Evolutionary conservation across 495 filamentous ascomycete species (phyloP), one percentile per base, ranked within the genome.

Genomic region (Poronia punctata): DNA sequence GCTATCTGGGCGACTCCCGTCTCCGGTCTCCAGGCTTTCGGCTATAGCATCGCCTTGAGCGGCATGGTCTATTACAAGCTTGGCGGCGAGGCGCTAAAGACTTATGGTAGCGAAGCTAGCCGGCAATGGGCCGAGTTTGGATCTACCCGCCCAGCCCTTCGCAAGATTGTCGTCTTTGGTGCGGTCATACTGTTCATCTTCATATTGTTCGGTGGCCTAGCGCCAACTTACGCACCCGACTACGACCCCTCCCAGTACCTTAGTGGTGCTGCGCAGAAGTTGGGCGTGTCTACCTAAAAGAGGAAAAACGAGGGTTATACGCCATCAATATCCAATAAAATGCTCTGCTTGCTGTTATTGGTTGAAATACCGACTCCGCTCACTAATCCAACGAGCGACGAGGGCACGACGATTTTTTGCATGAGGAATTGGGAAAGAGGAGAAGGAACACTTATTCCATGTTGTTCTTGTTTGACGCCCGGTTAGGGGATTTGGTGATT

Each of bases 21-120:
- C 54, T 76, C 85, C 15, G 61, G 60, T 31, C 78, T 93, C 31
- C 92, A 98, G 68, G 82, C 85, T 67, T 94, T 97, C 68, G 92
- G 92, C 51, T 98, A 98, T 76, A 79, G 75, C 57, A 80, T 98
- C 56, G 88, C 92, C 34, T 79, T 98, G 21, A 66, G 73, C 52
- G 92, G 92, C 52, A 86, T 98, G 61, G 67, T 96, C 50, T 93
- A 92, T 80, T 96, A 95, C 79, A 96, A 95, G 76, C 84, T 97
- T 49, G 92, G 92, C 38, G 78, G 74, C 30, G 87, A 93, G 27
- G 80, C 82, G 53, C 69, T 97, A 53, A 86, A 82, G 71, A 83
- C 85, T 40, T 84, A 85, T 62, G 68, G 82, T 42, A 67, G 71
- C 38, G 78, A 88, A 45, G 79, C 71, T 36, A 66, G 71, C 48